Conservation (phyloP, 139 green algal species). For the Micractinium sp. region DNA sequence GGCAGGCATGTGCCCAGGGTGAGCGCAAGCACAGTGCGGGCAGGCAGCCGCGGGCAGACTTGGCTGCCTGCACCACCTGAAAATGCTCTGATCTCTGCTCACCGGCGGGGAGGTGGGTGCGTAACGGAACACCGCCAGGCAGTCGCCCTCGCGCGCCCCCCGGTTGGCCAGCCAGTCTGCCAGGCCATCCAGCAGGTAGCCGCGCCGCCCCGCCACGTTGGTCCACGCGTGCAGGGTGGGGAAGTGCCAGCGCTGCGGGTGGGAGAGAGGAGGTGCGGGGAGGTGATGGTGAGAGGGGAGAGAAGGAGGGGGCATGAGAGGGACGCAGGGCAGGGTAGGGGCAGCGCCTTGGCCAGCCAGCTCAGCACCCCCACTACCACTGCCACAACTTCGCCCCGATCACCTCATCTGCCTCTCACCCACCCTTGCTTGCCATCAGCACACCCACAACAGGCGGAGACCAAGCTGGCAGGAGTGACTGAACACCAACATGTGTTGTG, state of each 20-base stretch:
- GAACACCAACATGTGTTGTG: too few relatives aligned
- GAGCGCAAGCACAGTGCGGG: too few relatives aligned
- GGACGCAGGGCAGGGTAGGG: too few relatives aligned
- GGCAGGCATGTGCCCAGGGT: neutral
- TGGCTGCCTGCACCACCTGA: neutral
- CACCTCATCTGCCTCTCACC: too few relatives aligned
- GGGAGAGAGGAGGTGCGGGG: neutral
- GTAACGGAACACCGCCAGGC: constrained; percentile 42
- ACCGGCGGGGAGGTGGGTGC: constrained; percentile 26
- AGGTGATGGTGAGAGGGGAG: neutral
- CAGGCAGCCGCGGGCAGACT: neutral
- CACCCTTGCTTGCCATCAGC: too few relatives aligned
- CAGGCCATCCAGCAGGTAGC: constrained; percentile 54
- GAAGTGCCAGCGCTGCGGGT: constrained; percentile 41
- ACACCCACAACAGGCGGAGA: too few relatives aligned
- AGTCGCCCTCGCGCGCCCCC: constrained; percentile 38
- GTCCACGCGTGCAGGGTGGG: constrained; percentile 42
- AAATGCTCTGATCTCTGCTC: neutral
- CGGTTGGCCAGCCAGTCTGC: constrained; percentile 26
- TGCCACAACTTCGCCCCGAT: too few relatives aligned
- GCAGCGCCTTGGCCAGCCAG: too few relatives aligned
- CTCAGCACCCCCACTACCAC: too few relatives aligned
- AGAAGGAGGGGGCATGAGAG: too few relatives aligned
- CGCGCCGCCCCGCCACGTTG: constrained; percentile 39
- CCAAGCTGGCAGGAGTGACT: too few relatives aligned